A percentile compares a stretch with the other conserved stretches of the same genome.
phyloP scores from a whole-genome alignment of 495 filamentous ascomycete genomes.

The Penicillium manginii region DNA sequence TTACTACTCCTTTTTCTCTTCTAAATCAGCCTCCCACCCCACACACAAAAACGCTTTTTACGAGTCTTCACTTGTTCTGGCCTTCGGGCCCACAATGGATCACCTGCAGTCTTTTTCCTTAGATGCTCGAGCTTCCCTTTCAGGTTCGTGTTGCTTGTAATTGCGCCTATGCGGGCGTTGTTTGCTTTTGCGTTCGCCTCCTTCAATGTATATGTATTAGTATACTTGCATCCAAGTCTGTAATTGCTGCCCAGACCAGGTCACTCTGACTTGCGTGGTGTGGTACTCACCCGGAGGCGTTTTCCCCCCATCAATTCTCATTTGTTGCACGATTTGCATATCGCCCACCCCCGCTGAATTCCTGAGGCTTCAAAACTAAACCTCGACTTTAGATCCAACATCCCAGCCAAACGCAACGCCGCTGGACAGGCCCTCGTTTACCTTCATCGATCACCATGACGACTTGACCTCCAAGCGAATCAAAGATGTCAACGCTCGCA shows the following conservation, averaged over 20 bases:
- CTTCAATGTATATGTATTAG: background rate
- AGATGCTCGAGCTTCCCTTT: conserved; percentile 24
- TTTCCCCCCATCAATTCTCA: background rate
- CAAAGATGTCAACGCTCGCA: conserved; percentile 42
- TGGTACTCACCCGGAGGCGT: background rate
- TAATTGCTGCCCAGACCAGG: background rate
- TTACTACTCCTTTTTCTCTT: conserved; percentile 26
- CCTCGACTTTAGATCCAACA: background rate
- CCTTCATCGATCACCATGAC: conserved; percentile 45
- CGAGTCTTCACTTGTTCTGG: conserved; percentile 18
- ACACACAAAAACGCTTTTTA: conserved; percentile 13
- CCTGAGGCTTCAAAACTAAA: conserved; percentile 14
- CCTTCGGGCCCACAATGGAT: conserved; percentile 36
- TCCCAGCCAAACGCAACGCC: conserved; percentile 14
- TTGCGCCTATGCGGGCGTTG: background rate
- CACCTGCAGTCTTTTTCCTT: conserved; percentile 30
- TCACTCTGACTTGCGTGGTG: background rate
- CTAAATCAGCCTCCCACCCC: conserved; percentile 22
- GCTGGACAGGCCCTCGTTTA: conserved; percentile 37
- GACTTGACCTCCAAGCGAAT: conserved; percentile 42
- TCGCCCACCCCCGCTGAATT: background rate
- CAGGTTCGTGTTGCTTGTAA: conserved; percentile 35
- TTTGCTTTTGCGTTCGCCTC: background rate
- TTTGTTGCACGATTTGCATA: background rate
- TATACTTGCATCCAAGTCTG: background rate